Base-by-base conservation (phyloP, 768 basidiomycete genomes). In the Trametes sanguinea region DNA sequence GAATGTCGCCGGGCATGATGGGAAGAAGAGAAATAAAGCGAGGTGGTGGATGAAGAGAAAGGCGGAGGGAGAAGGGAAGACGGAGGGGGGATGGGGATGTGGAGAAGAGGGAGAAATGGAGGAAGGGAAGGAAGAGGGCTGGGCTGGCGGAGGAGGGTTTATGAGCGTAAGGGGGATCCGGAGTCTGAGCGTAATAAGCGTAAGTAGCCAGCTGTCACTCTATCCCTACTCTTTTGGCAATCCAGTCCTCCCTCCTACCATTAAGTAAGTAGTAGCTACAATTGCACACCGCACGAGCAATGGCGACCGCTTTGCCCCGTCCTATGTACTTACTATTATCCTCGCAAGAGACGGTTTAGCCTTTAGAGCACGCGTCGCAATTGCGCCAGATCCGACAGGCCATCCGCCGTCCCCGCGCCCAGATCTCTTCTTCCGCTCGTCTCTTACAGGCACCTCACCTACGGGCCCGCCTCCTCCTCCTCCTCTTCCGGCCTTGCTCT, bases 1-100 rank as follows among this genome's bases (percentile, higher is more conserved):
- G 76, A 51, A 76, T 68, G 65, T 77, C 73, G 54, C 71, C 70
- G 50, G 75, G 69, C 75, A 76, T 76, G 65, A 55, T 64, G 58
- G 51, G 51, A 58, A 46, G 62, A 62, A 52, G 58, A 62, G 53
- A 43, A 30, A 48, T 57, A 48, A 37, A 56, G 65, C 48, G 44
- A 50, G 59, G 51, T 63, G 22, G 22, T 22, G 22, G 22, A 22
- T 53, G 54, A 43, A 30, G 57, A 13, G 65, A 43, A 40, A 47
- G 51, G 22, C 39, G 52, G 54, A 37, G 44, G 54, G 44, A 22
- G 57, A 29, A n/a, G 47, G 33, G 52, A 10, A 40, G 50, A 48
- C 54, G 48, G 55, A 33, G 53, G 47, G 46, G 55, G 64, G 35
- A 37, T 47, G 59, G 58, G 66, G 61, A 62, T 56, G 63, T 35